Evolutionary conservation across 176 grass and related monocot genomes (phyloP), one percentile per base, ranked within the genome.

Genomic region (Tuctoria greenei): DNA sequence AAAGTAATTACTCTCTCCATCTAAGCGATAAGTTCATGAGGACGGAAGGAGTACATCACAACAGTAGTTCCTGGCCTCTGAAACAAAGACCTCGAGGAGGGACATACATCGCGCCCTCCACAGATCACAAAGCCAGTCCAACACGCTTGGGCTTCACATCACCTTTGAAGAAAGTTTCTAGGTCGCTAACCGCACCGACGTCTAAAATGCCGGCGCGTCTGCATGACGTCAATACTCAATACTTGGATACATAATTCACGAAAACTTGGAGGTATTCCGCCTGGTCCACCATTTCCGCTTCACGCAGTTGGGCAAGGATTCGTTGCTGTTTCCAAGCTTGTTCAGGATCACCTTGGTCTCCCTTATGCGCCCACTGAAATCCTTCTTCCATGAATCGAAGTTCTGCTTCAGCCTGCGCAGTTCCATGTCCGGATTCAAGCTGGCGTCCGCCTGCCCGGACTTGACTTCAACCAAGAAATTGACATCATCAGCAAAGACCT

Each of bases 381-480:
- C 95, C 57, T 98, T 95, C 56, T 86, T 98, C 95, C 95, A 98
- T 1, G 69, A 78, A 42, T 98, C 91, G 15, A 98, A 98, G 59
- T 85, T 92, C 24, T 90, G 87, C 70, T 95, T 98, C 59, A 98
- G 72, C 80, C 76, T 69, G 50, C 82, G 86, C 68, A 98, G 69
- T 63, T 98, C 95, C 76, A 76, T 88, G 25, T 98, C 95, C 1
- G 91, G 95, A 85, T 98, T 91, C 68, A 98, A 61, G 79, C 79
- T 88, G 35, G 89, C 91, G 7, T 94, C 91, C 0, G 83, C 91
- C 61, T 92, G 78, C 25, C 95, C 89, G 1, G 95, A 92, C 81
- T 95, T 99, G 41, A 92, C 89, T 84, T 98, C 95, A 58, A 98
- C 84, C 87, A 98, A 66, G 64, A 98, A 95, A 69, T 86, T 98